Evolutionary conservation across 768 basidiomycete genomes (phyloP).

Genomic region (Mrakia hoshinonis): DNA sequence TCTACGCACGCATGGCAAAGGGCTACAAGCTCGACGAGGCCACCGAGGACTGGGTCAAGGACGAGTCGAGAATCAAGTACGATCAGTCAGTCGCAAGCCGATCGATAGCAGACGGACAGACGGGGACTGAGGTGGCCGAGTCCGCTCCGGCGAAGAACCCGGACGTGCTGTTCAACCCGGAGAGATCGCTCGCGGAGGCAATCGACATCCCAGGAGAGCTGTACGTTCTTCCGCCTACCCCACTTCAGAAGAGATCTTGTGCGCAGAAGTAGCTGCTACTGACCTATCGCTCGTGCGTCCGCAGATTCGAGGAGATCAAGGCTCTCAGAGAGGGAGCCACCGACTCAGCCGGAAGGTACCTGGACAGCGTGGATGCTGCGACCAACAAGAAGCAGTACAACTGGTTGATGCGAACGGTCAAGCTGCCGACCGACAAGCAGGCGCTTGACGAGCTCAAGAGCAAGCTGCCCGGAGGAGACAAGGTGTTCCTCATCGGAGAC

Average conservation of each 20-base stretch:
- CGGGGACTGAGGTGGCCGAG: neutral
- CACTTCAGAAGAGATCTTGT: too few species aligned
- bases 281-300: neutral
- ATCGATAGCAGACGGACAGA: neutral
- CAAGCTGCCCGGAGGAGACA: neutral
- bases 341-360: neutral
- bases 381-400: neutral
- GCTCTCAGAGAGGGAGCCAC: neutral
- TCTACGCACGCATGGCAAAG: conserved; percentile 11
- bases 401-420: conserved; percentile 23
- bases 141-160: too few species aligned
- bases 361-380: neutral
- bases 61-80: too few species aligned
- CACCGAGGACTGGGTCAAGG: neutral
- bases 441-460: conserved; percentile 2
- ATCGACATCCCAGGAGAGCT: conserved; percentile 9
- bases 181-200: neutral
- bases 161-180: conserved; percentile 19
- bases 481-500: conserved; percentile 24
- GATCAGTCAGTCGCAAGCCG: too few species aligned
- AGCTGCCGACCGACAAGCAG: neutral
- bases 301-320: neutral
- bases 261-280: too few species aligned
- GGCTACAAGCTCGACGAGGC: neutral
- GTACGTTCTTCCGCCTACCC: neutral